A percentile compares a stretch with the other conserved stretches of the same genome.
These are phyloP conservation scores for Chenopodium quinoa DNA, from an alignment of 148 eudicot genomes.

Conservation along the genomic window DNA sequence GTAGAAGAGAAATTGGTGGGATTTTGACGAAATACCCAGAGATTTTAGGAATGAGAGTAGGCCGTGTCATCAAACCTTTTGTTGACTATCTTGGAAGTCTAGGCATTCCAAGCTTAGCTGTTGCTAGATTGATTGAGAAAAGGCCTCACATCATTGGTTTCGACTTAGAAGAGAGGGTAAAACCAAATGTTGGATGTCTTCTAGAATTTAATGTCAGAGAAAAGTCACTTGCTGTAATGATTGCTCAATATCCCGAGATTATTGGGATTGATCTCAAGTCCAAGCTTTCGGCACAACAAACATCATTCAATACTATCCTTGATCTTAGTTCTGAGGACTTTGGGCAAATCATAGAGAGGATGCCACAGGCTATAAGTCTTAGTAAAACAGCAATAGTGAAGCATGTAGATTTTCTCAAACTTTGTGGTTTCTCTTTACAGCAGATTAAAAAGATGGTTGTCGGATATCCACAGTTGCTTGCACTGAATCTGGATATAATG, in stretches of 20 bases:
- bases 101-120: constrained; percentile 72
- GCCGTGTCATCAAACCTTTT: constrained; percentile 81
- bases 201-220: constrained; percentile 60
- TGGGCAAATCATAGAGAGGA: constrained; percentile 76
- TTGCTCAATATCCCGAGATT: constrained; percentile 95
- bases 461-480: constrained; percentile 91
- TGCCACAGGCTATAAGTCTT: constrained; percentile 83
- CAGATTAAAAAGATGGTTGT: constrained; percentile 76
- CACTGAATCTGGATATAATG: constrained; percentile 89
- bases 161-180: constrained; percentile 62
- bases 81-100: constrained; percentile 81
- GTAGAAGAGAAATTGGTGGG: constrained; percentile 83
- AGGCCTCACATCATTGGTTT: constrained; percentile 90
- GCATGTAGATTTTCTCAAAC: constrained; percentile 77
- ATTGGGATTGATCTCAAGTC: constrained; percentile 66
- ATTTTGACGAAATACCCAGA: constrained; percentile 81
- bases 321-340: constrained; percentile 59
- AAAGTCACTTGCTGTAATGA: constrained; percentile 60
- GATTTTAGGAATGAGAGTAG: constrained; percentile 94
- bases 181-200: constrained; percentile 68
- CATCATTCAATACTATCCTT: constrained; percentile 47
- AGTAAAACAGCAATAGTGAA: constrained; percentile 55
- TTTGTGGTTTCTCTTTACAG: constrained; percentile 54
- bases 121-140: constrained; percentile 85
- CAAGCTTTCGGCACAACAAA: constrained; percentile 55